Conservation (phyloP, 2,329 filamentous ascomycete species). For the Atkinsonella texensis region DNA sequence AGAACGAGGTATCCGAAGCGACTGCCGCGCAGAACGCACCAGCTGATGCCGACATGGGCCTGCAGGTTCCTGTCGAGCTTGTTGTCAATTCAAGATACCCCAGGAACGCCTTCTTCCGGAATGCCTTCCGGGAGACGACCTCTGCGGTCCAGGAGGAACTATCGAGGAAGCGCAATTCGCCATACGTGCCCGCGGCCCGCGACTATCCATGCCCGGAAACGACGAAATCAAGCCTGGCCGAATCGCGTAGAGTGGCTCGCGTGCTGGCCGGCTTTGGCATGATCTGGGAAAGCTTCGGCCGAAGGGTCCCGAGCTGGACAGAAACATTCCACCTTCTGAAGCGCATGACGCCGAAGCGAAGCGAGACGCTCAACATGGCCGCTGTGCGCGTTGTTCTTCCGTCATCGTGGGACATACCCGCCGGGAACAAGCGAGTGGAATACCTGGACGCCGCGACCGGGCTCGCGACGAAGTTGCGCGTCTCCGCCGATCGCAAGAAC, state of each 20-base stretch:
- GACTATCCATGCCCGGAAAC: constrained; percentile 17
- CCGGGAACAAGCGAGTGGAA: constrained; percentile 20
- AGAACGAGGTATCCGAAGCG: background rate
- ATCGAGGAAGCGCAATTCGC: constrained; percentile 12
- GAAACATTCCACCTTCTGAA: constrained; percentile 26
- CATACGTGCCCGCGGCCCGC: constrained; percentile 16
- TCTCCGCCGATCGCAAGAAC: constrained; percentile 20
- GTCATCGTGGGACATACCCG: constrained; percentile 20
- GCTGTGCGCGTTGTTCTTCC: constrained; percentile 26
- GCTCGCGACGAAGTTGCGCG: constrained; percentile 19
- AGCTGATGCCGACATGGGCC: constrained; percentile 6
- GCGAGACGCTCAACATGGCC: constrained; percentile 20
- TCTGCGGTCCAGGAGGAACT: constrained; percentile 10
- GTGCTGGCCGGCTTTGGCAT: constrained; percentile 25
- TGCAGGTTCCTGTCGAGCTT: background rate
- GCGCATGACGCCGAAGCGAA: constrained; percentile 22
- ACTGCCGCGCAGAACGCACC: background rate
- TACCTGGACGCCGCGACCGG: constrained; percentile 24
- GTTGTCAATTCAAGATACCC: constrained; percentile 7
- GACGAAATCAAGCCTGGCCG: constrained; percentile 12
- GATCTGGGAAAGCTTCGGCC: constrained; percentile 18
- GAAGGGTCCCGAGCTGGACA: constrained; percentile 26
- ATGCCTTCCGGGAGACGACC: constrained; percentile 16
- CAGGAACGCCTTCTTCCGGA: constrained; percentile 17
- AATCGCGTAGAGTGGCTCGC: constrained; percentile 15